Percentiles rank a stretch among this genome's conserved stretches.
phyloP scores from a whole-genome alignment of 176 grass and related monocot genomes.

The Aechmea fasciata region DNA sequence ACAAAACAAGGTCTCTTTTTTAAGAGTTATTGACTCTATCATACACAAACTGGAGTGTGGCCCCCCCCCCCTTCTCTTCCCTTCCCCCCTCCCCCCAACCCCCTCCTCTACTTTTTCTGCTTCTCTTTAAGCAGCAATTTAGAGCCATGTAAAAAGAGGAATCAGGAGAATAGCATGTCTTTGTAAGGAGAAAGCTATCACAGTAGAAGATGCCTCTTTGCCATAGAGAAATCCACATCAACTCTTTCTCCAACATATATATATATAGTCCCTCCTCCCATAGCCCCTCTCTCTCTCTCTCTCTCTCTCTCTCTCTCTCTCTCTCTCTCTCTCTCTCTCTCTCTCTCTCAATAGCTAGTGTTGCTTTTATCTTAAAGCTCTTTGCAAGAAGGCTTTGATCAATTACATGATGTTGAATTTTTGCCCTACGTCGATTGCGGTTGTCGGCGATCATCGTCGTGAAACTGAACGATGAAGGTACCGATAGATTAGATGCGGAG shows the following conservation, averaged over 20 bases:
- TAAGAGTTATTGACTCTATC: background rate
- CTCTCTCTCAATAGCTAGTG: background rate
- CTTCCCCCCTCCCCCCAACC: background rate
- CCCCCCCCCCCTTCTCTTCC: background rate
- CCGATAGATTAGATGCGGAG: background rate
- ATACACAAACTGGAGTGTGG: background rate
- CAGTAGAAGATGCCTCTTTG: slow-evolving; percentile 9
- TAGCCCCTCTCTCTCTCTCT: background rate
- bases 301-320: background rate
- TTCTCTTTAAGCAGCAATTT: slow-evolving; percentile 10
- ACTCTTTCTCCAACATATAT: too few relatives aligned
- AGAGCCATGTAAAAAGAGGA: slow-evolving; percentile 16
- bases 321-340: slow-evolving; percentile 2
- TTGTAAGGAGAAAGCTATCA: background rate
- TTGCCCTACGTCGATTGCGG: too few relatives aligned
- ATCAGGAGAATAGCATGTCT: slow-evolving; percentile 1
- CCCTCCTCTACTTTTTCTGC: background rate
- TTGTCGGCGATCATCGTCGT: too few relatives aligned
- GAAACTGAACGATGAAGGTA: background rate
- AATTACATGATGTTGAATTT: too few relatives aligned
- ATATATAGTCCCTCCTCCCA: background rate
- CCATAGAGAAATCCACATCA: background rate
- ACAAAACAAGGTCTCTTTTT: too few relatives aligned
- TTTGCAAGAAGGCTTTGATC: too few relatives aligned
- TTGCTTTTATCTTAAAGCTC: too few relatives aligned